A percentile compares a stretch with the other conserved stretches of the same genome.
Conservation (phyloP, 129 eudicot genomes). For the Artemisia argyi region DNA sequence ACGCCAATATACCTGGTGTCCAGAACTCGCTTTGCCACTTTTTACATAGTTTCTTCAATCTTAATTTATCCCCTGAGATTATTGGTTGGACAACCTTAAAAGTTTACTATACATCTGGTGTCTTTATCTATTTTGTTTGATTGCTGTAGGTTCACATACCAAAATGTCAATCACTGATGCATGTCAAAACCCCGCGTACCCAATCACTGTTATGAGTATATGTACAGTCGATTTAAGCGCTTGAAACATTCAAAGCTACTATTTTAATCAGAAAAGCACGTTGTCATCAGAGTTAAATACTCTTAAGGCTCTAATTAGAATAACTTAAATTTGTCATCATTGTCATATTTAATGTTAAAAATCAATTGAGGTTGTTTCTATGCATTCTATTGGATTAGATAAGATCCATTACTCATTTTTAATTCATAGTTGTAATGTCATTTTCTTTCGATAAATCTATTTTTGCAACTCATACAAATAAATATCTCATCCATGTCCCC, state of each 20-base stretch:
- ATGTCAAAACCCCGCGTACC: background rate
- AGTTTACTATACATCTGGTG: too few relatives aligned
- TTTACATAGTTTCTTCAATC: too few relatives aligned
- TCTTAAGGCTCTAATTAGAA: background rate
- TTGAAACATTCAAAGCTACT: background rate
- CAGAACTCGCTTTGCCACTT: too few relatives aligned
- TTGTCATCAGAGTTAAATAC: background rate
- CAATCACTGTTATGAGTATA: background rate
- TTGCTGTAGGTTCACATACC: too few relatives aligned
- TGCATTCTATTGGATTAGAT: constrained; percentile 15
- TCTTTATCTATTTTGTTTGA: too few relatives aligned
- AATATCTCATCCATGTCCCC: background rate
- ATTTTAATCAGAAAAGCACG: background rate
- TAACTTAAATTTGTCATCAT: background rate
- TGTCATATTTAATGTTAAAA: background rate
- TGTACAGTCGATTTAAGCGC: too few relatives aligned
- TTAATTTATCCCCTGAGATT: too few relatives aligned
- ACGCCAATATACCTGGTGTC: too few relatives aligned
- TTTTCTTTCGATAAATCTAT: constrained; percentile 18
- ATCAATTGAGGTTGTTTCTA: constrained; percentile 14
- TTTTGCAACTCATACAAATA: background rate
- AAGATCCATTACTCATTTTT: constrained; percentile 18
- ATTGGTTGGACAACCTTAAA: too few relatives aligned
- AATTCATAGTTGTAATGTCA: constrained; percentile 17
- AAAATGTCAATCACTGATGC: too few relatives aligned